Percentiles rank a stretch among this genome's conserved stretches.
Conservation (phyloP, 768 basidiomycete species). For the Cystofilobasidium ferigula region DNA sequence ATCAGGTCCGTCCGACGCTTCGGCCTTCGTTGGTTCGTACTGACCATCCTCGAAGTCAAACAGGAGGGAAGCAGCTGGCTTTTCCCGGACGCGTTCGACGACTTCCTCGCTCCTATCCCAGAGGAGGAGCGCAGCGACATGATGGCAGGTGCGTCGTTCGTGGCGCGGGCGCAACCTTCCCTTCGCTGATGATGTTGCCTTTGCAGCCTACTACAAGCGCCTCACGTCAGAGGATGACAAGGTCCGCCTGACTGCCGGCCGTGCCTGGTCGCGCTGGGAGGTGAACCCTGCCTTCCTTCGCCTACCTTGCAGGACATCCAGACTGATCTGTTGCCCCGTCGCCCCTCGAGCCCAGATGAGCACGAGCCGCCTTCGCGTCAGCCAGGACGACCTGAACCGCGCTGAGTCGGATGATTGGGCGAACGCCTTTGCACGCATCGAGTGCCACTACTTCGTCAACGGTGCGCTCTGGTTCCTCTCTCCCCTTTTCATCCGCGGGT, state of each 20-base stretch:
- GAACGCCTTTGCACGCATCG: constrained; percentile 40
- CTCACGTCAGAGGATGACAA: constrained; percentile 62
- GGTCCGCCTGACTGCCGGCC: constrained; percentile 57
- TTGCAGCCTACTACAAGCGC: constrained; percentile 64
- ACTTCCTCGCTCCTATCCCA: constrained; percentile 68
- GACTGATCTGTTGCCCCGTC: constrained; percentile 10
- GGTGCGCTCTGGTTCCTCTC: constrained; percentile 31
- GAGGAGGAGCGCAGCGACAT: constrained; percentile 67
- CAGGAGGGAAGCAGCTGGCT: constrained; percentile 57
- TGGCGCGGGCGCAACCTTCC: no score
- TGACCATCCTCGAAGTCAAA: not conserved
- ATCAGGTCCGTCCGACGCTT: no score
- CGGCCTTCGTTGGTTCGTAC: constrained; percentile 36
- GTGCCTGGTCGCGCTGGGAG: constrained; percentile 86
- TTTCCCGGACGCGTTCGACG: constrained; percentile 86
- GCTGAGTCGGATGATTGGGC: constrained; percentile 66
- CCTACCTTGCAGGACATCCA: not conserved
- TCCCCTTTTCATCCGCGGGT: not conserved
- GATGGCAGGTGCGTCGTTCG: constrained; percentile 44
- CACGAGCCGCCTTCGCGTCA: constrained; percentile 63
- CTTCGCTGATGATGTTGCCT: no score
- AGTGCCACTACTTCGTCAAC: constrained; percentile 80
- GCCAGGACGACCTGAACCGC: constrained; percentile 55
- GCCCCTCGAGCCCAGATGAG: no score
- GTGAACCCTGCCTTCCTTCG: no score